A percentile compares a stretch with the other conserved stretches of the same genome.
These are phyloP conservation scores for Brettanomyces nanus DNA, from an alignment of 805 yeast genomes.

Conservation along the genomic window DNA sequence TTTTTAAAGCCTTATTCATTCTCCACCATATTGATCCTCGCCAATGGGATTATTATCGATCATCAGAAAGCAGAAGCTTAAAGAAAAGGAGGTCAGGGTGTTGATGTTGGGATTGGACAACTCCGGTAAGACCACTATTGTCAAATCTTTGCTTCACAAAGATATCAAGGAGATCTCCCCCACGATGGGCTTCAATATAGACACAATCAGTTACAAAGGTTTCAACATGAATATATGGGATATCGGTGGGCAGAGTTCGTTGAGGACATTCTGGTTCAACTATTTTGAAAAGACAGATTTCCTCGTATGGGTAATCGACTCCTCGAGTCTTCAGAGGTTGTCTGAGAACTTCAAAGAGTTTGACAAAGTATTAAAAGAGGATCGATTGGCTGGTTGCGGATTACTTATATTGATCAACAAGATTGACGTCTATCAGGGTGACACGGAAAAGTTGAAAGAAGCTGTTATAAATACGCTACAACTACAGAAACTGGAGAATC, in stretches of 20 bases:
- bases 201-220: conserved; percentile 38
- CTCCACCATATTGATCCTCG: too few species aligned
- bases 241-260: conserved; percentile 81
- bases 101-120: conserved; percentile 81
- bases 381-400: conserved; percentile 59
- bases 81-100: conserved; percentile 69
- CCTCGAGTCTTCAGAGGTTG: conserved; percentile 49
- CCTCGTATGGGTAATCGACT: conserved; percentile 82
- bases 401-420: conserved; percentile 70
- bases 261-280: conserved; percentile 89
- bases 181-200: conserved; percentile 84
- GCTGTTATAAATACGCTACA: conserved; percentile 20
- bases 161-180: conserved; percentile 61
- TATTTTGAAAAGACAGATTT: conserved; percentile 79
- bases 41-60: conserved; percentile 75
- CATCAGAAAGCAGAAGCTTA: conserved; percentile 72
- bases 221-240: conserved; percentile 61
- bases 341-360: conserved; percentile 61
- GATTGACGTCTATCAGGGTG: conserved; percentile 44
- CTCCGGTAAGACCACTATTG: conserved; percentile 85
- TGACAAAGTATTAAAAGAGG: conserved; percentile 52
- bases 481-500: conserved; percentile 28
- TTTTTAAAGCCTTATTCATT: too few species aligned
- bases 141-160: conserved; percentile 45
- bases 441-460: conserved; percentile 10